Conservation (phyloP, 2,329 filamentous ascomycete species). For the Rutstroemia sydowiana region DNA sequence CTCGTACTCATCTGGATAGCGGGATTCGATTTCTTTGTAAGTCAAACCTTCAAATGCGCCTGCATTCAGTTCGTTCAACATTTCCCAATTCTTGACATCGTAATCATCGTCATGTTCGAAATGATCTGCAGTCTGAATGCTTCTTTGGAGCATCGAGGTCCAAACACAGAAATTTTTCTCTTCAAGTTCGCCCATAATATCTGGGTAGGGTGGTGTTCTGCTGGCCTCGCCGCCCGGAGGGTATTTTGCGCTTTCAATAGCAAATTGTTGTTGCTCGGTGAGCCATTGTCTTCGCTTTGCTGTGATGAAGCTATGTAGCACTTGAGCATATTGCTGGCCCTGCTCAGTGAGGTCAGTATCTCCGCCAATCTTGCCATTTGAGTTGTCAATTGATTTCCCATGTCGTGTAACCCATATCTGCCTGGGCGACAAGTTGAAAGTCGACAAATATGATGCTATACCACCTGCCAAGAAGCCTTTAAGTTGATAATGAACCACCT, state of each 20-base stretch:
- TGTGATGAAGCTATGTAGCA: conserved; percentile 78
- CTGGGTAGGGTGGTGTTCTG: conserved; percentile 89
- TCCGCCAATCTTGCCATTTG: conserved; percentile 81
- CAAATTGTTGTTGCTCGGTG: conserved; percentile 69
- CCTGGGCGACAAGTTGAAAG: conserved; percentile 90
- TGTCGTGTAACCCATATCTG: conserved; percentile 98
- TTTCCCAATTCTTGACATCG: conserved; percentile 94
- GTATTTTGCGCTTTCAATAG: conserved; percentile 64
- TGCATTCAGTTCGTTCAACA: conserved; percentile 93
- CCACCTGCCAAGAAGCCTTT: conserved; percentile 87
- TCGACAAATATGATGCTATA: conserved; percentile 89
- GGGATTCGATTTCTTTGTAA: conserved; percentile 79
- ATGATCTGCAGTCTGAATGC: conserved; percentile 77
- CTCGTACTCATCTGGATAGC: conserved; percentile 72
- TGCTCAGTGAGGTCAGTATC: conserved; percentile 78
- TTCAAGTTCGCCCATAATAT: conserved; percentile 61
- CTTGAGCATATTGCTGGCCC: conserved; percentile 70
- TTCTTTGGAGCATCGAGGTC: conserved; percentile 93
- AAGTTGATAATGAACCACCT: conserved; percentile 84
- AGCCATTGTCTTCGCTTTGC: conserved; percentile 76
- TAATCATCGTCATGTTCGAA: conserved; percentile 91
- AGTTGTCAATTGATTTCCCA: conserved; percentile 84
- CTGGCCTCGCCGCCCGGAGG: conserved; percentile 75
- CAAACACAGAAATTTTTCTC: conserved; percentile 95
- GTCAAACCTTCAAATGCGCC: conserved; percentile 93